These are phyloP conservation scores for Galerina sulciceps DNA, from an alignment of 768 basidiomycete genomes.

Conservation along the genomic window DNA sequence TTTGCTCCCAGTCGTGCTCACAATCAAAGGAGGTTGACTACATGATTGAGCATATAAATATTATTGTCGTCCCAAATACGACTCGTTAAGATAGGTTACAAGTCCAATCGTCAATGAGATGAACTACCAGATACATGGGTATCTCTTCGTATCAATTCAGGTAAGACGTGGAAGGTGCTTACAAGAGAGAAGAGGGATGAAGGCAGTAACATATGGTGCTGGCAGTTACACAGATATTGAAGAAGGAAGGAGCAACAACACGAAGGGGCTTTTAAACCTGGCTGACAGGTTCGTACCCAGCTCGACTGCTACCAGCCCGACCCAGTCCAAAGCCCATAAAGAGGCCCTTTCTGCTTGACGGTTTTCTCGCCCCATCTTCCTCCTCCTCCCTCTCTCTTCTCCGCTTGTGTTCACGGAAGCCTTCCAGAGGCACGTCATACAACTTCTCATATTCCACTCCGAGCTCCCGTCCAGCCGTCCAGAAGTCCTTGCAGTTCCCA, in stretches of 20 bases:
- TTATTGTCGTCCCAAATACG: no score
- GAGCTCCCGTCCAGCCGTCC: conserved; percentile 82
- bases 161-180: no score
- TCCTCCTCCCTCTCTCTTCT: conserved; percentile 64
- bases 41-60: no score
- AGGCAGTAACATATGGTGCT: no score
- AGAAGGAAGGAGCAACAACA: neutral
- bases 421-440: conserved; percentile 89
- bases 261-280: conserved; percentile 48
- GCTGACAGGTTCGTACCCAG: conserved; percentile 70
- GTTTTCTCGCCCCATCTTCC: conserved; percentile 43
- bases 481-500: conserved; percentile 92
- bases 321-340: conserved; percentile 62
- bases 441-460: conserved; percentile 90
- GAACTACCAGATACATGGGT: conserved; percentile 19
- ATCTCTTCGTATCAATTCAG: conserved; percentile 2
- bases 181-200: no score
- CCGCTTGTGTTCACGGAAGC: conserved; percentile 76
- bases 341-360: conserved; percentile 48
- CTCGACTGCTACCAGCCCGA: conserved; percentile 50
- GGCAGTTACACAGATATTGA: neutral
- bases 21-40: no score
- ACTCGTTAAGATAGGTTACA: no score
- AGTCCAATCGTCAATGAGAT: conserved; percentile 7
- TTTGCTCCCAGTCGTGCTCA: no score